phyloP scores from a whole-genome alignment of 1,139 yeast species.

The Pichia norvegensis region DNA sequence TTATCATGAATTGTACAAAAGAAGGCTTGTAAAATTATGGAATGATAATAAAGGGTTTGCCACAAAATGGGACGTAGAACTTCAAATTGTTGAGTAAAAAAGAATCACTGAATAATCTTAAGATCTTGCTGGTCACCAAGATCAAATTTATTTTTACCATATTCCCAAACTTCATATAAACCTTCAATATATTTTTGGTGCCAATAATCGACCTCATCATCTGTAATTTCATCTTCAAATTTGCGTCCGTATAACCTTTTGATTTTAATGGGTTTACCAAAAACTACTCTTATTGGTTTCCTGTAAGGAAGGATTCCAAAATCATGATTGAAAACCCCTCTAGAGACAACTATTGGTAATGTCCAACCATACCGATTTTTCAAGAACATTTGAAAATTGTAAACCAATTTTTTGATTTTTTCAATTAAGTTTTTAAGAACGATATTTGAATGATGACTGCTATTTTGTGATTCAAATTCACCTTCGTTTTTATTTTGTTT shows the following conservation, averaged over 20 bases:
- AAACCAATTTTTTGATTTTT: neutral
- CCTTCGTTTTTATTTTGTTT: conserved; percentile 5
- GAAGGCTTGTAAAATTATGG: conserved; percentile 57
- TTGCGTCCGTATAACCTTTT: conserved; percentile 18
- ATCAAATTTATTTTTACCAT: conserved; percentile 49
- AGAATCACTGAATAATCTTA: neutral
- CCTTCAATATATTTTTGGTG: conserved; percentile 68
- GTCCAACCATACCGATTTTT: conserved; percentile 74
- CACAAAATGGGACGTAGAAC: conserved; percentile 22
- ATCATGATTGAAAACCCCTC: conserved; percentile 89
- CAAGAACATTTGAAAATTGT: conserved; percentile 56
- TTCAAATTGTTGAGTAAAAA: conserved; percentile 24
- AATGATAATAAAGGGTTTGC: conserved; percentile 56
- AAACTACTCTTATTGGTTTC: conserved; percentile 68
- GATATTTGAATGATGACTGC: conserved; percentile 1
- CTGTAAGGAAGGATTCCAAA: conserved; percentile 87
- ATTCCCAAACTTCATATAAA: conserved; percentile 57
- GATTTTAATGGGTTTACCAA: conserved; percentile 66
- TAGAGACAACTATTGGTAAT: conserved; percentile 81
- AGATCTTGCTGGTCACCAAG: neutral
- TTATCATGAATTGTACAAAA: conserved; percentile 65
- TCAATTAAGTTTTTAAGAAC: neutral
- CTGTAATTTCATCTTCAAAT: conserved; percentile 36
- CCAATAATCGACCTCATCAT: conserved; percentile 54
- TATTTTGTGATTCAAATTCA: conserved; percentile 7